These are phyloP conservation scores for Coemansia furcata DNA, from an alignment of 192 early-diverging fungal genomes.

Conservation along the genomic window DNA sequence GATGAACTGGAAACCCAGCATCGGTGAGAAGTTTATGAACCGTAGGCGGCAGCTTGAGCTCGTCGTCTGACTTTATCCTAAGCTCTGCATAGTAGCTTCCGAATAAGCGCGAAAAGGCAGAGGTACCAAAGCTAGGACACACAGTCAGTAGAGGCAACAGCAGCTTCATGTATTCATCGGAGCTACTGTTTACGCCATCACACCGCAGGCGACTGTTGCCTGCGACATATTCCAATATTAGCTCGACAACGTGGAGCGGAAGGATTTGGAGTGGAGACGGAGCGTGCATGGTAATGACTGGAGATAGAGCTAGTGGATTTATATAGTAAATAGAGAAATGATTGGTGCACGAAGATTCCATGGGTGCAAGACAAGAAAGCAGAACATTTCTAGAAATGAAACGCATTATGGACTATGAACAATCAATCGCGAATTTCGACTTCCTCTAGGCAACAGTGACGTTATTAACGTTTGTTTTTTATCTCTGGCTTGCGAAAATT, in stretches of 20 bases:
- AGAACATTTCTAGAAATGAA: neutral
- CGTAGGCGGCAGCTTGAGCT: neutral
- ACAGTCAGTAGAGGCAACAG: neutral
- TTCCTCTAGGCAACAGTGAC: too few species aligned
- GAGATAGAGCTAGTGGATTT: neutral
- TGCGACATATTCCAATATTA: neutral
- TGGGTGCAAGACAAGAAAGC: neutral
- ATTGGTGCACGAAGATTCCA: neutral
- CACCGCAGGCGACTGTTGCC: neutral
- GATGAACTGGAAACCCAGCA: neutral
- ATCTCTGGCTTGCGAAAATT: too few species aligned
- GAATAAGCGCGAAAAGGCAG: neutral
- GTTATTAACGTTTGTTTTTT: too few species aligned
- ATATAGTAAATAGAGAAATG: neutral
- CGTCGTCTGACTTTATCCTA: neutral
- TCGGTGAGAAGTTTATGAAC: neutral
- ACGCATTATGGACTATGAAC: neutral
- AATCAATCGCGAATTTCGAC: neutral
- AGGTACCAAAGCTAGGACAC: neutral
- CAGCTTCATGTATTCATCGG: neutral
- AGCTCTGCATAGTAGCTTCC: neutral
- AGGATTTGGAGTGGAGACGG: neutral
- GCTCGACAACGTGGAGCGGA: neutral
- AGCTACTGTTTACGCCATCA: neutral
- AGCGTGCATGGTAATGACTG: neutral